Percentiles rank a stretch among this genome's conserved stretches.
Evolutionary conservation across 2,329 filamentous ascomycete genomes (phyloP).

Genomic region (Pseudogymnoascus sp.): DNA sequence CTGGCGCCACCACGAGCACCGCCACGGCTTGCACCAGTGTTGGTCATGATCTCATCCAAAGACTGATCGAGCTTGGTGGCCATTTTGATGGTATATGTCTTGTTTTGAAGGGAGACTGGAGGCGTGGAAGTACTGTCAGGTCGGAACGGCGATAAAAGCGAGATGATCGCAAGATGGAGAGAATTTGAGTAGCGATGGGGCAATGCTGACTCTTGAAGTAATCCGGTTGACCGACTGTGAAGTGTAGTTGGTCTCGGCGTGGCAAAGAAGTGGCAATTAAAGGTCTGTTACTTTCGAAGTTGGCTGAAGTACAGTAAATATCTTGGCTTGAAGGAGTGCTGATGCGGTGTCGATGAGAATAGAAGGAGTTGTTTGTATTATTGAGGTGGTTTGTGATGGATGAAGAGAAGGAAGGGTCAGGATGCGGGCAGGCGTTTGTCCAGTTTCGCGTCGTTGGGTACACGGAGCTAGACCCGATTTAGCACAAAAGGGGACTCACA

Average conservation of each 20-base stretch:
- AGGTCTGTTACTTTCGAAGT: conserved; percentile 18
- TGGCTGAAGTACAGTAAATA: conserved; percentile 10
- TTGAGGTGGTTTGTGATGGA: conserved; percentile 14
- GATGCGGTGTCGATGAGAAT: conserved; percentile 10
- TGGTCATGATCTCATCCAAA: conserved; percentile 94
- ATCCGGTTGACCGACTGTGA: conserved; percentile 22
- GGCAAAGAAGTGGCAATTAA: conserved; percentile 25
- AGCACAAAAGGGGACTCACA: conserved; percentile 5
- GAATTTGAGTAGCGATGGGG: conserved; percentile 21
- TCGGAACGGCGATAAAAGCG: conserved; percentile 25
- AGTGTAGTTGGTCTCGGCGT: conserved; percentile 24
- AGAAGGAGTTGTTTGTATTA: conserved; percentile 9
- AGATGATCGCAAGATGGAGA: conserved; percentile 23
- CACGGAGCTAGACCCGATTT: not conserved
- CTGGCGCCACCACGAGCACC: conserved; percentile 34
- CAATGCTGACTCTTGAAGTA: conserved; percentile 26
- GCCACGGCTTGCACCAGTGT: conserved; percentile 29
- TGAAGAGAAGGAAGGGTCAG: conserved; percentile 14
- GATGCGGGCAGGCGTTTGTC: conserved; percentile 3
- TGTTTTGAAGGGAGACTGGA: conserved; percentile 21
- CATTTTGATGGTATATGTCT: conserved; percentile 50
- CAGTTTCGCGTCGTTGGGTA: conserved; percentile 9
- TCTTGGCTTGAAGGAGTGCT: conserved; percentile 5
- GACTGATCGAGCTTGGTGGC: conserved; percentile 94
- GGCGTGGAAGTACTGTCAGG: conserved; percentile 27